Percentiles rank a stretch among this genome's conserved stretches.
phyloP scores from a whole-genome alignment of 768 basidiomycete species.

The Cubamyces sp. region DNA sequence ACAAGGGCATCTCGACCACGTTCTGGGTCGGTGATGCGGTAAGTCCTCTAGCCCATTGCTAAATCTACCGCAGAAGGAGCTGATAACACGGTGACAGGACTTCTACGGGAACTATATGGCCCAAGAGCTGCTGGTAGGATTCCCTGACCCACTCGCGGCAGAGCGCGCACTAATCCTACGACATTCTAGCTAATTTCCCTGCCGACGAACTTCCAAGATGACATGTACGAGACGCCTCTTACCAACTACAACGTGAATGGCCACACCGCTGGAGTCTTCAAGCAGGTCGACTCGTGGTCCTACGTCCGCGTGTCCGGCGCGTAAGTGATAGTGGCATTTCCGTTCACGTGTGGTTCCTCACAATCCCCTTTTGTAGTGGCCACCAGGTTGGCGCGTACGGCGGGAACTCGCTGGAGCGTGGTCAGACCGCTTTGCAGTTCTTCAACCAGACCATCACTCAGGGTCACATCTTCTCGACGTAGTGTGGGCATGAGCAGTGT shows the following conservation, averaged over 20 bases:
- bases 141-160: not conserved
- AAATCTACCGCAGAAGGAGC: not conserved
- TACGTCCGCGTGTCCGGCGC: slow-evolving; percentile 51
- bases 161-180: slow-evolving; percentile 3
- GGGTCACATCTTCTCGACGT: not conserved
- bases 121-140: slow-evolving; percentile 40
- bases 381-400: slow-evolving; percentile 2
- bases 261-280: slow-evolving; percentile 51
- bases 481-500: not conserved
- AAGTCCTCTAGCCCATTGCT: slow-evolving; percentile 24
- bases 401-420: not conserved
- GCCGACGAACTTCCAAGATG: slow-evolving; percentile 43
- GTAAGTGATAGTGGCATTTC: slow-evolving; percentile 16
- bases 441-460: slow-evolving; percentile 8
- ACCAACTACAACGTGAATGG: slow-evolving; percentile 54
- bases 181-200: slow-evolving; percentile 52
- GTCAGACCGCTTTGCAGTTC: slow-evolving; percentile 9
- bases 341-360: not conserved
- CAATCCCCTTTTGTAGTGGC: not conserved
- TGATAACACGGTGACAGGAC: slow-evolving; percentile 35
- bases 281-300: slow-evolving; percentile 58
- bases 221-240: slow-evolving; percentile 46
- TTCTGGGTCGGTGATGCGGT: slow-evolving; percentile 63
- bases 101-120: slow-evolving; percentile 57
- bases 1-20: slow-evolving; percentile 54